Conservation (phyloP, 2,329 filamentous ascomycete species). For the Teratosphaeriaceae sp. region DNA sequence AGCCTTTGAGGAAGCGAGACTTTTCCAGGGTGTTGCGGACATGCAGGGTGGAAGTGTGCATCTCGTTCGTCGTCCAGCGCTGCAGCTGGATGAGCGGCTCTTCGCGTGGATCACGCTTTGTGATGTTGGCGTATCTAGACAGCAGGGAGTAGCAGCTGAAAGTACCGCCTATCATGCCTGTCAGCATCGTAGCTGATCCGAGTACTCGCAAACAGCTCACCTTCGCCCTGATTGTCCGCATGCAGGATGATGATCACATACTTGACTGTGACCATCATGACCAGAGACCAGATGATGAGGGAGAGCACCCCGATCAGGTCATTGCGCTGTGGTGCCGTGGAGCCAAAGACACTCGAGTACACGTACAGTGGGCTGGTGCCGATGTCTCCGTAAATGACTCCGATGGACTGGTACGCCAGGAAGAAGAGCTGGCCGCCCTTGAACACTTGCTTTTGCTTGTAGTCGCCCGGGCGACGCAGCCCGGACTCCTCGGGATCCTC, state of each 20-base stretch:
- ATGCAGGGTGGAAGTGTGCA: constrained; percentile 45
- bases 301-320: constrained; percentile 60
- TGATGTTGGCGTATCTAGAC: constrained; percentile 55
- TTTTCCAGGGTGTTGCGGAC: constrained; percentile 53
- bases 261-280: constrained; percentile 63
- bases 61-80: constrained; percentile 51
- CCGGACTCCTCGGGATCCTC: constrained; percentile 20
- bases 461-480: constrained; percentile 18
- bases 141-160: constrained; percentile 62
- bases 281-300: constrained; percentile 63
- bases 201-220: neutral
- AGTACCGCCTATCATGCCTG: constrained; percentile 44
- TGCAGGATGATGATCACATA: constrained; percentile 59
- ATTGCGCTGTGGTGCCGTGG: constrained; percentile 43
- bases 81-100: constrained; percentile 53
- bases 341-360: constrained; percentile 59
- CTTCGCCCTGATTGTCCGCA: constrained; percentile 65
- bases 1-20: neutral
- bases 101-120: constrained; percentile 52
- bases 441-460: constrained; percentile 27
- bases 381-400: constrained; percentile 65
- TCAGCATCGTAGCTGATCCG: neutral
- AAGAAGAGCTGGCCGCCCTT: constrained; percentile 28
- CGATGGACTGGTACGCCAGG: constrained; percentile 59
- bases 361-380: constrained; percentile 64